phyloP scores from a whole-genome alignment of 306 rosid species.

The Fragaria nilgerrensis region DNA sequence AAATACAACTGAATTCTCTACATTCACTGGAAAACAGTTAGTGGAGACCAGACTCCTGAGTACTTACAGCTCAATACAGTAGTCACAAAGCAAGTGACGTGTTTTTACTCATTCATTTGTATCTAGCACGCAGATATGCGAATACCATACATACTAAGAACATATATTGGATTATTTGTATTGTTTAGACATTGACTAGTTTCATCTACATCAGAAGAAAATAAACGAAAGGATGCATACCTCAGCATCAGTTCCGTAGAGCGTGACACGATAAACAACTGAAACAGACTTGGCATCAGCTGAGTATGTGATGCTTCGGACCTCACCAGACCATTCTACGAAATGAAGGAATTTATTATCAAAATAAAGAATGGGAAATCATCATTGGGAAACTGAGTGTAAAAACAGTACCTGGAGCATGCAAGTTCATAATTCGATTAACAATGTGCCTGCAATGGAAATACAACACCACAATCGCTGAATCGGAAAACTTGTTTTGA shows the following conservation, averaged over 20 bases:
- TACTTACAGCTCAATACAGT: neutral
- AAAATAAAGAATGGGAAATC: neutral
- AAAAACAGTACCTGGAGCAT: slow-evolving; percentile 57
- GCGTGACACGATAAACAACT: slow-evolving; percentile 79
- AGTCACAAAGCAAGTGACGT: neutral
- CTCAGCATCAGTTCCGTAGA: slow-evolving; percentile 93
- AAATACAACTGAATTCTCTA: neutral
- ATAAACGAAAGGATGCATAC: slow-evolving; percentile 18
- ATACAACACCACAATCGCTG: neutral
- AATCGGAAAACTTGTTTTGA: neutral
- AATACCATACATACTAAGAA: neutral
- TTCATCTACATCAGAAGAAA: neutral
- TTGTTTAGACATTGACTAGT: neutral
- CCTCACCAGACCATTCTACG: slow-evolving; percentile 90
- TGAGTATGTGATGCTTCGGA: slow-evolving; percentile 58
- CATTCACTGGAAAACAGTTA: neutral
- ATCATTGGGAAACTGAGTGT: neutral
- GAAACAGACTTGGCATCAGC: slow-evolving; percentile 69
- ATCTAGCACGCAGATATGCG: neutral
- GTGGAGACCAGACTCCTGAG: neutral
- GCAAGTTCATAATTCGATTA: slow-evolving; percentile 73
- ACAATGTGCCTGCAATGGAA: slow-evolving; percentile 54
- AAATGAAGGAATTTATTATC: neutral
- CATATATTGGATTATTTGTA: neutral
- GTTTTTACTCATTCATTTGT: neutral